phyloP scores from a whole-genome alignment of 1,284 basidiomycete genomes.

The Tilletiopsis washingtonensis region DNA sequence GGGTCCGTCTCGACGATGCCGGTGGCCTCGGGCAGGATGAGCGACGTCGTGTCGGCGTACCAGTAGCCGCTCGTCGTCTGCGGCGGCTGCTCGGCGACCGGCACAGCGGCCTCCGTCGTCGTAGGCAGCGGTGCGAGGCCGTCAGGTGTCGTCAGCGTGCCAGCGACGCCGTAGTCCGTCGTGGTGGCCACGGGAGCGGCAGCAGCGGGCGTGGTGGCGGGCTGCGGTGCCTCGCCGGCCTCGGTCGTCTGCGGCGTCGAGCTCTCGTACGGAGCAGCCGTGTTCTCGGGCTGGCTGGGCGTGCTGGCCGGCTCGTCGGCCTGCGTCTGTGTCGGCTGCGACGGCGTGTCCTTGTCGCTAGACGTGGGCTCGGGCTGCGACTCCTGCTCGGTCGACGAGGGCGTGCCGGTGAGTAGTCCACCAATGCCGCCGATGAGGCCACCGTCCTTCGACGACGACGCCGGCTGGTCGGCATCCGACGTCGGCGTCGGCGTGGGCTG shows the following conservation, averaged over 20 bases:
- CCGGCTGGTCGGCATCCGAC: neutral
- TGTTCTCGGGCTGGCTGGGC: neutral
- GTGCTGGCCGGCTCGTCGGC: neutral
- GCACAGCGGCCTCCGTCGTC: neutral
- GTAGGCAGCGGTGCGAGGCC: neutral
- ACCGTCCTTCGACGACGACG: neutral
- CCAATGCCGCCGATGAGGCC: too few species aligned
- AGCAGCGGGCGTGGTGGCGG: neutral
- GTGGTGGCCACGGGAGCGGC: neutral
- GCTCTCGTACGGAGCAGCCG: neutral
- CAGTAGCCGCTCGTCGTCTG: constrained; percentile 14
- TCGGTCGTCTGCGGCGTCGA: neutral
- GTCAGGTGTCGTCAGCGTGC: neutral
- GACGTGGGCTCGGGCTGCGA: neutral
- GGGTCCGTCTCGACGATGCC: constrained; percentile 3
- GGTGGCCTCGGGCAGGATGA: constrained; percentile 16
- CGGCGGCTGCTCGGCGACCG: neutral
- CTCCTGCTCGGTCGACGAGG: neutral
- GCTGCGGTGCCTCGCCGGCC: neutral
- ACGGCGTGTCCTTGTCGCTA: neutral
- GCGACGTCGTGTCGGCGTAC: constrained; percentile 24
- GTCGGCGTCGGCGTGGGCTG: neutral
- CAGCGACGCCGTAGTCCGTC: neutral
- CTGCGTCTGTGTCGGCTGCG: neutral
- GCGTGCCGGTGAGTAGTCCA: too few species aligned